Base-by-base conservation (phyloP, 2,329 filamentous ascomycete genomes). In the Gaeumannomyces sp. region DNA sequence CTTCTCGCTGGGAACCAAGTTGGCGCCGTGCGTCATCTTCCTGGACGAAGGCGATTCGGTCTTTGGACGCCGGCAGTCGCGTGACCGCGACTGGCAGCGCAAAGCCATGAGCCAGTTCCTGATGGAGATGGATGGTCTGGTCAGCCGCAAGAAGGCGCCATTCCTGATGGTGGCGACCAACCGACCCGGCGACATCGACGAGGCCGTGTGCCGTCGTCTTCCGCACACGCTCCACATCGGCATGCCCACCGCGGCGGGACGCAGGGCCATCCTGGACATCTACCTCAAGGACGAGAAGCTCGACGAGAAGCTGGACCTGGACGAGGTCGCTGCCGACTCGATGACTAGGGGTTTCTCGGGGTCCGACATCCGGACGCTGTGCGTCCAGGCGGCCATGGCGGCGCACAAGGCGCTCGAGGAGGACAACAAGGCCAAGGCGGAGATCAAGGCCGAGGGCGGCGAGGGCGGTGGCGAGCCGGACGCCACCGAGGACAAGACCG, bases 81-180 rank as follows among this genome's bases (percentile, higher is more conserved):
- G 38, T 16, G 38, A 74, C 96, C 93, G 0, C 79, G 98, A 0
- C 83, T 98, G 0, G 1, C 86, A 92, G 16, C 61, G 61, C 28
- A 45, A 62, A 19, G 61, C 61, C 45, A 56, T 62, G 38, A 62
- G 61, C 45, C 61, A 62, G 61, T 62, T 62, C 25, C 35, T 62
- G 28, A 56, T n/a, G 38, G 61, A 62, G 61, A 62, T 62, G 61
- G 61, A 62, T 22, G 61, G 61, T 2, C 61, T 62, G 27, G 61
- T 62, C 45, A 56, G 38, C 45, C 61, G 61, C 45, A 62, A 25
- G 19, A 95, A 89, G 68, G 92, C 93, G 68, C 93, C 99, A 29
- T 96, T 99, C 73, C 94, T 99, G 73, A 89, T 99, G 67, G 95
- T 90, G 62, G 95, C 95, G 3, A 99, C 95, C 68, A 99, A 99